phyloP scores from a whole-genome alignment of 228 moss, liverwort and hornwort species.

The Sphagnum fallax region DNA sequence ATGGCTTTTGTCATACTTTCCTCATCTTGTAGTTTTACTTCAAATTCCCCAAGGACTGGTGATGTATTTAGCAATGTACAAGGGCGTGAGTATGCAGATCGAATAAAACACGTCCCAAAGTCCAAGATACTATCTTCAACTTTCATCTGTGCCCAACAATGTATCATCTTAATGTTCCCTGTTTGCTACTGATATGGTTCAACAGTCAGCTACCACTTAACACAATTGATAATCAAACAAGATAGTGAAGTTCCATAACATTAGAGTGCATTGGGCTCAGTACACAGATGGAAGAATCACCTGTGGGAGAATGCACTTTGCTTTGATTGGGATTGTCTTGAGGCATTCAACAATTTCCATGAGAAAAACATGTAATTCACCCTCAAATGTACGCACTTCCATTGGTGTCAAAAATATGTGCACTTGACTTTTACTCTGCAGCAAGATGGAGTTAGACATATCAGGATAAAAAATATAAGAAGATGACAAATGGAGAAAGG shows the following conservation, averaged over 20 bases:
- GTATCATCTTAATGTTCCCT: not conserved
- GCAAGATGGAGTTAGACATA: not conserved
- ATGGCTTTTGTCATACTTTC: conserved; percentile 35
- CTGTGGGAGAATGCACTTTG: conserved; percentile 39
- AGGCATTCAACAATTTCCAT: conserved; percentile 48
- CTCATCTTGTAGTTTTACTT: conserved; percentile 41
- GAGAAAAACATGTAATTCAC: conserved; percentile 44
- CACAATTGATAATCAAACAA: not conserved
- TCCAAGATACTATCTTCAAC: conserved; percentile 32
- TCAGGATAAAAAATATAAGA: not conserved
- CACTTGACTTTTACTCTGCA: conserved; percentile 41
- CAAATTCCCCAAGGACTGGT: conserved; percentile 62
- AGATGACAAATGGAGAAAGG: too few species aligned
- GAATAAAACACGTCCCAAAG: conserved; percentile 62
- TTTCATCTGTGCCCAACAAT: conserved; percentile 28
- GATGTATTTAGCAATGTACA: conserved; percentile 48
- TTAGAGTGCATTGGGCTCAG: not conserved
- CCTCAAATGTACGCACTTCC: conserved; percentile 36
- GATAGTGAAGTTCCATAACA: not conserved
- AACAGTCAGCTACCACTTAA: too few species aligned
- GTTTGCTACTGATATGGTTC: too few species aligned
- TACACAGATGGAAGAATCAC: conserved; percentile 11
- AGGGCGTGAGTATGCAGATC: conserved; percentile 36
- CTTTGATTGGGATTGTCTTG: conserved; percentile 28
- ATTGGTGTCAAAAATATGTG: conserved; percentile 39